These are phyloP conservation scores for Oryza punctata DNA, from an alignment of 176 grass and related monocot genomes.

Conservation along the genomic window DNA sequence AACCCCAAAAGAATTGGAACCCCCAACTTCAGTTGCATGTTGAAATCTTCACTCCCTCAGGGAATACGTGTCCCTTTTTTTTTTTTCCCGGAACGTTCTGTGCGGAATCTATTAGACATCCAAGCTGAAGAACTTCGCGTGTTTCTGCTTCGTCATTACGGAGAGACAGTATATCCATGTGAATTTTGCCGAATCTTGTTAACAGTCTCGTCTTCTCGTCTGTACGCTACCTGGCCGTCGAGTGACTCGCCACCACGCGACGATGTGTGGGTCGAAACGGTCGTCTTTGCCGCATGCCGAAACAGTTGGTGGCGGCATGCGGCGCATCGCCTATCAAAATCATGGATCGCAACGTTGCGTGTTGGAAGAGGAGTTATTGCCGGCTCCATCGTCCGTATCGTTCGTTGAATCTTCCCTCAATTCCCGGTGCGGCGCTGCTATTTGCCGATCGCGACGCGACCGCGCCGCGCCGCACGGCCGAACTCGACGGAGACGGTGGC, in stretches of 20 bases:
- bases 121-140: no score
- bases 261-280: not conserved
- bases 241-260: not conserved
- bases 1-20: not conserved
- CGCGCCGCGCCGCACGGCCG: conserved; percentile 9
- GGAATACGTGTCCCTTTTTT: not conserved
- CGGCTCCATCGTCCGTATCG: not conserved
- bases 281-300: not conserved
- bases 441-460: not conserved
- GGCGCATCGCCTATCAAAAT: not conserved
- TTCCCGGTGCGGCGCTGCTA: not conserved
- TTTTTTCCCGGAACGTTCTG: not conserved
- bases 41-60: not conserved
- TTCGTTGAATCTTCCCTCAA: conserved; percentile 35
- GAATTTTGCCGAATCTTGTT: not conserved
- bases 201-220: not conserved
- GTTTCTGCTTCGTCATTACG: not conserved
- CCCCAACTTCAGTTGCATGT: not conserved
- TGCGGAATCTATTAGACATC: not conserved
- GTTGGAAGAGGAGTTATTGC: conserved; percentile 1
- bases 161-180: not conserved
- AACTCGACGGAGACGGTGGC: not conserved
- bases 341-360: conserved; percentile 27
- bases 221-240: conserved; percentile 8
- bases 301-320: not conserved